Evolutionary conservation across 78 protist species (phyloP).

Genomic region (Neovahlkampfia damariscottae): DNA sequence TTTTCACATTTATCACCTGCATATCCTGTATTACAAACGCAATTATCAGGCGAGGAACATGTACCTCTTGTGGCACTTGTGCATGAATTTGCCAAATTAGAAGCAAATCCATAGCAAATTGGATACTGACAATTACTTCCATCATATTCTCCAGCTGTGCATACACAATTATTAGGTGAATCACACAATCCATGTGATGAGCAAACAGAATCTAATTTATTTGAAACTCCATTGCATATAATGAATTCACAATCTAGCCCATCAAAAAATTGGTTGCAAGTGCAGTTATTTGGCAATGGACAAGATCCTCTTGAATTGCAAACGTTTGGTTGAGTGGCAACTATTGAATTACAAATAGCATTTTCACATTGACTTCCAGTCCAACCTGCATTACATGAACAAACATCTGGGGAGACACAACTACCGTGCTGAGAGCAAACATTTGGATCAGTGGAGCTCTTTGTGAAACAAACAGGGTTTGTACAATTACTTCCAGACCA

Average conservation of each 20-base stretch:
- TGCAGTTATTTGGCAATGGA: not conserved
- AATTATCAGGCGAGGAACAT: not conserved
- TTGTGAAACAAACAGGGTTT: too few species aligned
- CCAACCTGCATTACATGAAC: not conserved
- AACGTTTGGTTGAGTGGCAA: not conserved
- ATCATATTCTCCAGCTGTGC: not conserved
- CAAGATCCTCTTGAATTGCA: not conserved
- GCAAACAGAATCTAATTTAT: too few species aligned
- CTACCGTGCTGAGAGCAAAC: not conserved
- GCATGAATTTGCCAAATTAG: not conserved
- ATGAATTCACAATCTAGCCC: not conserved
- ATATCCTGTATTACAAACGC: not conserved
- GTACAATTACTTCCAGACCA: not conserved
- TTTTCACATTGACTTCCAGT: not conserved
- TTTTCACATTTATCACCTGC: not conserved
- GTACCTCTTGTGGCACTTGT: not conserved
- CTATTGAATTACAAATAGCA: not conserved
- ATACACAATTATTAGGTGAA: not conserved
- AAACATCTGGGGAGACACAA: not conserved
- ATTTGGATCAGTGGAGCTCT: too few species aligned
- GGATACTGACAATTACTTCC: not conserved
- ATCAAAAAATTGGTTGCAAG: not conserved
- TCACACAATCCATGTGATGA: not conserved
- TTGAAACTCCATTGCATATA: not conserved
- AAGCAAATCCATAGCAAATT: not conserved